Conservation (phyloP, 352 stramenopile species). For the Elongisporangium senticosum region DNA sequence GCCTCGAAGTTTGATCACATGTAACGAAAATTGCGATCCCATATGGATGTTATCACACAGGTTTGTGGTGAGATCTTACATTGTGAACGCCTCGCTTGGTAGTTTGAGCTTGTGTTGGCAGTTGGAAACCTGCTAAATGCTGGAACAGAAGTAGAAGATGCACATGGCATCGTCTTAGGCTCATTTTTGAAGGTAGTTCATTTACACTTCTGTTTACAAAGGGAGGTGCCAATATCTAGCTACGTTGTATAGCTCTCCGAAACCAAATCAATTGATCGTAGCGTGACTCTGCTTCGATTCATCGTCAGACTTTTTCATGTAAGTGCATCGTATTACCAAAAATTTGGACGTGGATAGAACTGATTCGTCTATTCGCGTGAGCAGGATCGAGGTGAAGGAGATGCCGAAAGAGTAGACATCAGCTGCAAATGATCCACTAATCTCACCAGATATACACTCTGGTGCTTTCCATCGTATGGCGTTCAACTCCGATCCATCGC, state of each 20-base stretch:
- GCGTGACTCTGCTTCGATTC: slow-evolving; percentile 68
- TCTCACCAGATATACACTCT: no score
- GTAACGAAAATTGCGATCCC: slow-evolving; percentile 34
- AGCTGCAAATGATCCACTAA: no score
- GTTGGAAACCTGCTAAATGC: slow-evolving; percentile 76
- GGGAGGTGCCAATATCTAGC: not conserved
- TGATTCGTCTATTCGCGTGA: not conserved
- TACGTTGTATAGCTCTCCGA: slow-evolving; percentile 47
- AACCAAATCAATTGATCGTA: slow-evolving; percentile 76
- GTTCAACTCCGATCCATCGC: no score
- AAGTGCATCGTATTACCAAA: slow-evolving; percentile 8
- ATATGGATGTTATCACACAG: slow-evolving; percentile 43
- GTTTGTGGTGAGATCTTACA: slow-evolving; percentile 60
- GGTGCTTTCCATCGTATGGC: no score
- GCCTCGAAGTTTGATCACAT: slow-evolving; percentile 58
- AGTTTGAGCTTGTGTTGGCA: slow-evolving; percentile 67
- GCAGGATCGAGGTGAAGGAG: slow-evolving; percentile 64
- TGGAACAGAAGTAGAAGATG: slow-evolving; percentile 63
- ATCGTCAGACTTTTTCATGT: slow-evolving; percentile 77
- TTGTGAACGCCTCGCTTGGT: slow-evolving; percentile 66
- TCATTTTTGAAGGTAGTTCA: slow-evolving; percentile 68
- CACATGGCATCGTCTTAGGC: slow-evolving; percentile 57
- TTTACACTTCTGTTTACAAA: not conserved
- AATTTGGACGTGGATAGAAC: not conserved
- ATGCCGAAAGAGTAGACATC: no score